Percentiles rank a stretch among this genome's conserved stretches.
These are phyloP conservation scores for Agaricus blazei DNA, from an alignment of 768 basidiomycete species.

Conservation along the genomic window DNA sequence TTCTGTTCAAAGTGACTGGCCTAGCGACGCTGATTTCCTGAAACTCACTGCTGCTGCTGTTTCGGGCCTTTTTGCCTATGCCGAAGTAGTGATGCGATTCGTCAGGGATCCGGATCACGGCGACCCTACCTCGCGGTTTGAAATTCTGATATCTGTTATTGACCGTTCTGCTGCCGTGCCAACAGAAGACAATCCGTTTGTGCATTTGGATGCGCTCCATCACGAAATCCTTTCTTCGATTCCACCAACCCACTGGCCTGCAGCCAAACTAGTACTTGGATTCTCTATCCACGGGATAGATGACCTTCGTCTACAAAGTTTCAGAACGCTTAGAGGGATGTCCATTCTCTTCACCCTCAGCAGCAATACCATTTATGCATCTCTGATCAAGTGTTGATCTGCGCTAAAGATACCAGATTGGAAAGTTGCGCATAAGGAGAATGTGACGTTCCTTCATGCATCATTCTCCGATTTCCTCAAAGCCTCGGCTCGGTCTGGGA, in stretches of 20 bases:
- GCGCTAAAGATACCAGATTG: background rate
- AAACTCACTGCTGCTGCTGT: background rate
- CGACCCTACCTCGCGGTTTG: background rate
- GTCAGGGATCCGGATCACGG: background rate
- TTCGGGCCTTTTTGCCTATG: background rate
- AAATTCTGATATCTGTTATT: background rate
- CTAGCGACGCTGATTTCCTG: background rate
- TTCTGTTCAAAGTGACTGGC: background rate
- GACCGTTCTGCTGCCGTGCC: background rate
- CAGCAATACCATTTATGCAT: background rate
- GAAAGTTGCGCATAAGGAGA: background rate
- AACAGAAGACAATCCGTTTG: background rate
- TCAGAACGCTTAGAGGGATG: background rate
- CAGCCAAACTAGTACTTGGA: background rate
- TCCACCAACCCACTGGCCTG: background rate
- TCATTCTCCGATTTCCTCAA: slow-evolving; percentile 23
- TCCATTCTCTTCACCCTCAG: background rate
- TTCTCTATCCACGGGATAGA: background rate
- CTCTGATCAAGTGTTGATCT: background rate
- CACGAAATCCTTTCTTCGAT: background rate
- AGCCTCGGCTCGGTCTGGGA: background rate
- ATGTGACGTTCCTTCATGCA: slow-evolving; percentile 21
- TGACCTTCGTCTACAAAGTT: background rate
- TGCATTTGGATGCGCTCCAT: background rate
- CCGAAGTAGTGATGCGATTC: background rate